Evolutionary conservation across 2,329 filamentous ascomycete species (phyloP).

Genomic region (Lasiodiplodia sp.): DNA sequence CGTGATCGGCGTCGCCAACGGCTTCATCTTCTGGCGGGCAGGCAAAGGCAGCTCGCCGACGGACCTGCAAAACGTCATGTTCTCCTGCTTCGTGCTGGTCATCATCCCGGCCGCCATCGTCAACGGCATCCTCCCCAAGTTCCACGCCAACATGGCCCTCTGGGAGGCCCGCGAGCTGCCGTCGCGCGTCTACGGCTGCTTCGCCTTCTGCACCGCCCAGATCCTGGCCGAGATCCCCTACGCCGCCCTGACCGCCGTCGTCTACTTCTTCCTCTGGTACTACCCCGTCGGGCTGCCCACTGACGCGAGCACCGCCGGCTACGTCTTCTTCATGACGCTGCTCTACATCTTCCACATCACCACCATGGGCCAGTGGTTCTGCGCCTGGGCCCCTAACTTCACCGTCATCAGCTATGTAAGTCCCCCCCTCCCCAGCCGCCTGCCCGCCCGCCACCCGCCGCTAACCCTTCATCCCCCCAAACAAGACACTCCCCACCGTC

Average conservation of each 20-base stretch:
- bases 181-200: constrained; percentile 77
- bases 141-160: constrained; percentile 64
- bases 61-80: constrained; percentile 56
- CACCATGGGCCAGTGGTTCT: too few relatives aligned
- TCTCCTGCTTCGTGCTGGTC: constrained; percentile 60
- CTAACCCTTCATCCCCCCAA: too few relatives aligned
- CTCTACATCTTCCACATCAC: too few relatives aligned
- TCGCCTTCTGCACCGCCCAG: constrained; percentile 74
- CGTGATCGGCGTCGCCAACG: constrained; percentile 48
- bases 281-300: constrained; percentile 55
- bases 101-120: constrained; percentile 54
- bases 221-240: constrained; percentile 66
- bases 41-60: constrained; percentile 34
- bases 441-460: too few relatives aligned
- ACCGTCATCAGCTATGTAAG: too few relatives aligned
- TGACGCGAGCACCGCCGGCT: background rate
- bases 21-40: too few relatives aligned
- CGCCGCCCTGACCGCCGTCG: constrained; percentile 51
- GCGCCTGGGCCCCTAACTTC: too few relatives aligned
- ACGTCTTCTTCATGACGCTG: too few relatives aligned
- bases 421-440: too few relatives aligned
- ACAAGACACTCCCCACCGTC: too few relatives aligned
- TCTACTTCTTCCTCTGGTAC: constrained; percentile 73
- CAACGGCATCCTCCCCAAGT: constrained; percentile 66
- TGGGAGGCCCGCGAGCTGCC: constrained; percentile 68